Evolutionary conservation across 192 early-diverging fungal genomes (phyloP).

Genomic region (Kappamyces sp.): DNA sequence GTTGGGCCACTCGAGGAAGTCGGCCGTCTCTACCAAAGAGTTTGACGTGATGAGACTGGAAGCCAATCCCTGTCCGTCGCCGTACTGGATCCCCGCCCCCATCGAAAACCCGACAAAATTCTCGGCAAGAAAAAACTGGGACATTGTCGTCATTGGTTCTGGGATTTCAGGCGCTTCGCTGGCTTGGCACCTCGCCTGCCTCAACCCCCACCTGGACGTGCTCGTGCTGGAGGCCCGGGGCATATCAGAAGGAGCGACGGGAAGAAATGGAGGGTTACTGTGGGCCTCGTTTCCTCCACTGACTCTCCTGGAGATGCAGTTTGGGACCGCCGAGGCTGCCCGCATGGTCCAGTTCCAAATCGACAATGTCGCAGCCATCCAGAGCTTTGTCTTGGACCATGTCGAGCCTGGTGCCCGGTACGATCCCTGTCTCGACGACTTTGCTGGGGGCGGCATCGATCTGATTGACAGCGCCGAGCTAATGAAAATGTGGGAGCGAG

Average conservation of each 20-base stretch:
- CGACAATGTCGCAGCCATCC: constrained; percentile 15
- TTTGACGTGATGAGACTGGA: no score
- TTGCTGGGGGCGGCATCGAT: constrained; percentile 17
- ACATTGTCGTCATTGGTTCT: constrained; percentile 34
- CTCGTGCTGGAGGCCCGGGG: constrained; percentile 41
- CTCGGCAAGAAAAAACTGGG: background rate
- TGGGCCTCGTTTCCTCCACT: constrained; percentile 18
- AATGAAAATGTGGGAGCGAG: constrained; percentile 4
- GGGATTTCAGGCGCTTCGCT: constrained; percentile 38
- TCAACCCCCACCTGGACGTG: constrained; percentile 22
- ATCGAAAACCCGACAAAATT: no score
- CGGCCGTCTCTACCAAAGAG: no score
- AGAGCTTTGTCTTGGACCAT: constrained; percentile 7
- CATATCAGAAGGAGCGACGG: constrained; percentile 48
- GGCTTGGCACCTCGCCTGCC: constrained; percentile 32
- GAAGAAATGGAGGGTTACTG: constrained; percentile 48
- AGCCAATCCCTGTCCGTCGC: no score
- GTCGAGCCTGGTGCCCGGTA: background rate
- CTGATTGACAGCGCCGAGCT: constrained; percentile 1
- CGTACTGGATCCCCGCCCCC: no score
- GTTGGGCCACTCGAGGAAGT: no score
- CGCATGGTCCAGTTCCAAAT: constrained; percentile 24
- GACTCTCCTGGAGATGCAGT: background rate
- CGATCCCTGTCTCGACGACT: constrained; percentile 17
- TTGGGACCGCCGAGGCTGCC: constrained; percentile 14